A percentile compares a stretch with the other conserved stretches of the same genome.
phyloP scores from a whole-genome alignment of 306 rosid genomes.

The Medicago arabica region DNA sequence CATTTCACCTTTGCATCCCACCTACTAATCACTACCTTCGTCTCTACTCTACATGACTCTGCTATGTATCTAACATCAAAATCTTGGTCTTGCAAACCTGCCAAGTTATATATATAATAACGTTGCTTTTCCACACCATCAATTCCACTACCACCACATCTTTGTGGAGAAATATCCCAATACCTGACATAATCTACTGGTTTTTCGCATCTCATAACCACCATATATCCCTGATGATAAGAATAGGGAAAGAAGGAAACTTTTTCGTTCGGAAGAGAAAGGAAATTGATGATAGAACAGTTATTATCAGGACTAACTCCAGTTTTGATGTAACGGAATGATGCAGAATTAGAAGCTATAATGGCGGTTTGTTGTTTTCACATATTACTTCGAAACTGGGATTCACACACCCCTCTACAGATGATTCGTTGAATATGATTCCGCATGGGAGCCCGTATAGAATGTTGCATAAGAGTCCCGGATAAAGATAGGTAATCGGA shows the following conservation, averaged over 20 bases:
- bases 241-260: background rate
- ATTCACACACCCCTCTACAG: background rate
- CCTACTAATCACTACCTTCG: background rate
- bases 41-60: background rate
- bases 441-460: background rate
- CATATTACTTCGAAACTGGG: slow-evolving; percentile 2
- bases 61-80: background rate
- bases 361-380: slow-evolving; percentile 22
- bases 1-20: background rate
- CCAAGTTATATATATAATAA: no score
- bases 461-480: no score
- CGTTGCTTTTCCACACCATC: background rate
- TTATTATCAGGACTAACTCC: background rate
- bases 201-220: background rate
- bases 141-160: no score
- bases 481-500: no score
- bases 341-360: background rate
- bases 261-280: background rate
- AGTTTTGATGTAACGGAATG: background rate
- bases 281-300: background rate
- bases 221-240: no score
- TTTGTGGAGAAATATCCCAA: no score
- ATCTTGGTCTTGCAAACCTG: no score
- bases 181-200: no score
- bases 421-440: background rate